Base-by-base conservation (phyloP, 495 filamentous ascomycete genomes). In the Aspergillus homomorphus region DNA sequence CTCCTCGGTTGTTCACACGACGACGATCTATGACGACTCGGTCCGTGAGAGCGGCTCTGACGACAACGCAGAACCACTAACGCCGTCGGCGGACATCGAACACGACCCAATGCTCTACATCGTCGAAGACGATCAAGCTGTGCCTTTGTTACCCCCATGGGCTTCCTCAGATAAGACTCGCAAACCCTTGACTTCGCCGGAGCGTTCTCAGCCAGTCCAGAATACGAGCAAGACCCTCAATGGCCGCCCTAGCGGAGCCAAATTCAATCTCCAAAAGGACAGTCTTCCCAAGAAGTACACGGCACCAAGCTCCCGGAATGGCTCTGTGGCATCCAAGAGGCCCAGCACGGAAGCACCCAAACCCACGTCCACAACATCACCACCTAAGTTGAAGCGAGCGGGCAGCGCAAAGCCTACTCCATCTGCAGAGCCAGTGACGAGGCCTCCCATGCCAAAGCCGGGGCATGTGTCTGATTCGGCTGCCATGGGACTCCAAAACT, bases 61-160 rank as follows among this genome's bases (percentile, higher is more conserved):
- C 26, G 71, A 74, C 20, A 73, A 71, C 56, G 60, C 63, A 56
- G 73, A 65, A 21, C 73, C 66, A 21, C 54, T 45, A 18, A 79
- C 76, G 18, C 76, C 78, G 43, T 64, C 65, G 7, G 33, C 18
- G 51, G 56, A 53, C 15, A 24, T 45, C 42, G 57, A 57, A 33
- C 60, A 67, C 28, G 64, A 68, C 54, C 66, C 66, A 5, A 19
- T 59, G 21, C 61, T 54, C 62, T 43, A 59, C 18, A 33, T 49
- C 51, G 46, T 53, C 44, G 50, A 57, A 53, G 57, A 49, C 8
- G 53, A 30, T 15, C 45, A 61, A 22, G 33, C 26, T 48, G 43
- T 24, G 14, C 48, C 62, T 4, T 14, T 54, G 23, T 56, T 60
- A 0, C 22, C 53, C 42, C 62, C 65, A 3, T 64, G 54, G 53